Conservation (phyloP, 2,329 filamentous ascomycete genomes). For the Xylariaceae sp. region DNA sequence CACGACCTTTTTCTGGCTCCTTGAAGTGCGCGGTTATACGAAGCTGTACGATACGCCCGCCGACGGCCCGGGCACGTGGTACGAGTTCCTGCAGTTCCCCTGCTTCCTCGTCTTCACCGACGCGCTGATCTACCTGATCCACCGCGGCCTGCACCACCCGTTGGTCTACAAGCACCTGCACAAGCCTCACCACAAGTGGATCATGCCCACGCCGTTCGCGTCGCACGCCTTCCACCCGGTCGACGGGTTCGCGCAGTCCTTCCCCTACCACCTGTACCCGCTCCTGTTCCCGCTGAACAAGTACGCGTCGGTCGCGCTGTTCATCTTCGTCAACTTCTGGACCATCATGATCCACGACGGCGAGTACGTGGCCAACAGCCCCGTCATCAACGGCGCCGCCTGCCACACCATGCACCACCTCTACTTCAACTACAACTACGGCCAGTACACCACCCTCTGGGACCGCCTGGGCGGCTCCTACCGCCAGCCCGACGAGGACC, state of each 20-base stretch:
- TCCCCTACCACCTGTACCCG: slow-evolving; percentile 91
- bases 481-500: slow-evolving; percentile 74
- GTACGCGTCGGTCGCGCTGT: slow-evolving; percentile 77
- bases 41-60: slow-evolving; percentile 79
- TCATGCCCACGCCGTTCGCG: slow-evolving; percentile 92
- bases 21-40: slow-evolving; percentile 77
- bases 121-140: slow-evolving; percentile 73
- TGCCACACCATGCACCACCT: slow-evolving; percentile 91
- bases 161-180: slow-evolving; percentile 79
- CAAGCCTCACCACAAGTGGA: slow-evolving; percentile 99
- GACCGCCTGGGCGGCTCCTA: slow-evolving; percentile 85
- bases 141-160: slow-evolving; percentile 68
- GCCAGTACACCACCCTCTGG: slow-evolving; percentile 90
- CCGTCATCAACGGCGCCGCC: slow-evolving; percentile 89
- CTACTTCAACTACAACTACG: slow-evolving; percentile 88
- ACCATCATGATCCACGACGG: slow-evolving; percentile 95
- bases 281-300: slow-evolving; percentile 93
- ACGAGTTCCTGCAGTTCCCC: slow-evolving; percentile 79
- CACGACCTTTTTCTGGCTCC: slow-evolving; percentile 74
- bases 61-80: slow-evolving; percentile 71
- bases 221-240: slow-evolving; percentile 92
- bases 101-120: slow-evolving; percentile 74
- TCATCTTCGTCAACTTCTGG: slow-evolving; percentile 94
- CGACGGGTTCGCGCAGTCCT: slow-evolving; percentile 81
- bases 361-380: slow-evolving; percentile 85